Evolutionary conservation across 2,329 filamentous ascomycete genomes (phyloP), one percentile per base, ranked within the genome.

Genomic region (Colletotrichum sp.): DNA sequence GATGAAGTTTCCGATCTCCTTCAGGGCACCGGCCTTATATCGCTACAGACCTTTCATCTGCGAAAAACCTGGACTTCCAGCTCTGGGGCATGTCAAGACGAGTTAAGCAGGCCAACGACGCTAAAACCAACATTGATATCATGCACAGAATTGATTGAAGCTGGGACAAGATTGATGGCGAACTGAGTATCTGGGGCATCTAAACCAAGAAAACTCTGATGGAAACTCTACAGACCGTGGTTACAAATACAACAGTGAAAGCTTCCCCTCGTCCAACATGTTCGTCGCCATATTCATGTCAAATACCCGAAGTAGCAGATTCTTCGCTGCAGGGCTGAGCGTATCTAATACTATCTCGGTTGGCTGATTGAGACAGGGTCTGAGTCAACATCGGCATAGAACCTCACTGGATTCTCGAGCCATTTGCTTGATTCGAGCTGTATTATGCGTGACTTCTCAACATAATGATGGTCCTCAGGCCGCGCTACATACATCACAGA

Each of bases 221-320:
- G 13, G 6, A 34, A 34, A 34, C 32, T 16, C 38, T 43, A 12
- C 18, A n/a, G 38, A 2, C 3, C 8, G 38, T 3, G 8, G 0
- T 2, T 3, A n/a, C 38, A n/a, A n/a, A 0, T 18, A 12, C 2
- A n/a, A n/a, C 18, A 0, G 38, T 6, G 38, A 43, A n/a, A 2
- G 9, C 38, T n/a, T 43, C 38, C 18, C 5, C 5, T 12, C 3
- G 5, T n/a, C 18, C 38, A 10, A 43, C 9, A 43, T 7, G 0
- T 43, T n/a, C 9, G 1, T 43, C 1, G 1, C 38, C 5, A 43
- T 43, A 6, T 43, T n/a, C 18, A 43, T 43, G 18, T n/a, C 38
- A 43, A n/a, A 43, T n/a, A 43, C 38, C 8, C 18, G 5, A 10
- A 18, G 3, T 4, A 43, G 8, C 36, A 8, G 16, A 5, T 18